Evolutionary conservation across 768 basidiomycete genomes (phyloP), one percentile per base, ranked within the genome.

Genomic region (Tylopilus cervinicoccineus): DNA sequence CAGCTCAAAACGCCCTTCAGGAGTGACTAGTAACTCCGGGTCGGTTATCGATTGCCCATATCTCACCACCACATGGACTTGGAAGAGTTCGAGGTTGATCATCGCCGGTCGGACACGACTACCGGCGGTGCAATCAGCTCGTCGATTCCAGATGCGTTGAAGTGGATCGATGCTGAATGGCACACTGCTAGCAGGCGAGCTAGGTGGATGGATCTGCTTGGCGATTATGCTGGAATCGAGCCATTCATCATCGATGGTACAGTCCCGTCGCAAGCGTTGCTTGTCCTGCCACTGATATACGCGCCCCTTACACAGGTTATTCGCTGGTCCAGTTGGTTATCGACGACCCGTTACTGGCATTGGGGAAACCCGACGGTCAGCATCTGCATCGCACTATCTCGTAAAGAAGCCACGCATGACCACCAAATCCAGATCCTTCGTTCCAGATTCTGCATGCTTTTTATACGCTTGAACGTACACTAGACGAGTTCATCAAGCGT

Each of bases 191-290:
- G 63, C 58, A 65, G 70, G 48, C 50, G 59, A 23, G 74, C 71
- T 12, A 60, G 78, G 48, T 79, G 77, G 79, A 85, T 86, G 83
- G 84, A 86, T 61, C 69, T 86, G 9, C 65, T 86, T 24, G 83
- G 83, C 4, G 85, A 84, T 57, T 86, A 84, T 60, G 84, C 80
- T 19, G 85, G 85, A 2, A 74, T 60, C 29, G 85, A 87, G 58
- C 72, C 73, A 14, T 87, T 87, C 57, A 56, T 85, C 33, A 69
- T 87, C 48, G 83, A 86, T 61, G 84, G 84, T 79, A 60, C 16
- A 23, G 47, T 31, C 59, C 53, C 34, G 1, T 45, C 27, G 17
- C 29, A 37, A 17, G 19, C 22, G n/a, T 33, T 23, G 22, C 12
- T 36, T 31, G 2, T 16, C 37, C 11, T 38, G 38, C 41, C 13